Percentiles rank a stretch among this genome's conserved stretches.
phyloP scores from a whole-genome alignment of 176 grass and related monocot genomes.

The maize (Zea mays) region DNA sequence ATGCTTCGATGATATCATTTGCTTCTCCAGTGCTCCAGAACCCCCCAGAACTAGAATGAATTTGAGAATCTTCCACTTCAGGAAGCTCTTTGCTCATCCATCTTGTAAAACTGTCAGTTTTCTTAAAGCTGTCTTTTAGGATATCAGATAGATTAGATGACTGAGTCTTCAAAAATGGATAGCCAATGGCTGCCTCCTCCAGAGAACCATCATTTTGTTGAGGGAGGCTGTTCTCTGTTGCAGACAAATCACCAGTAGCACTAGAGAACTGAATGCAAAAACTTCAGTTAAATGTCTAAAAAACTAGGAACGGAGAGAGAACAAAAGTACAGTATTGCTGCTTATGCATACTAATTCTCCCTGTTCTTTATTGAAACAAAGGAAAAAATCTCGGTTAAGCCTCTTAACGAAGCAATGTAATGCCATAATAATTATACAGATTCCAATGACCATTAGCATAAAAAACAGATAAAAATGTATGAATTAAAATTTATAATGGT shows the following conservation, averaged over 20 bases:
- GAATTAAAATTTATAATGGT: neutral
- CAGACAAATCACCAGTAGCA: slow-evolving; percentile 38
- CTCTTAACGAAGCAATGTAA: neutral
- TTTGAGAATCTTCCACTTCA: slow-evolving; percentile 63
- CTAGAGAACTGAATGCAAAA: slow-evolving; percentile 43
- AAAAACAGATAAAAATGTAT: neutral
- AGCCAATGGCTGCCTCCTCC: slow-evolving; percentile 30
- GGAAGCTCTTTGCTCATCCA: slow-evolving; percentile 81
- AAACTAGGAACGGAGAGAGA: neutral
- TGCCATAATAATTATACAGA: slow-evolving; percentile 1
- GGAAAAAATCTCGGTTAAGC: neutral
- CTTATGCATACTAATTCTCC: neutral
- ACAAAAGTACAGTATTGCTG: slow-evolving; percentile 17
- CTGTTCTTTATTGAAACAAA: neutral
- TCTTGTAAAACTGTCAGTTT: slow-evolving; percentile 80
- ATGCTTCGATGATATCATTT: slow-evolving; percentile 56
- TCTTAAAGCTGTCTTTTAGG: slow-evolving; percentile 60
- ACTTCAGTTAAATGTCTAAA: slow-evolving; percentile 2
- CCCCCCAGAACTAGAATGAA: slow-evolving; percentile 56
- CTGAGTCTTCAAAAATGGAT: slow-evolving; percentile 38
- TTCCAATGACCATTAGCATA: neutral
- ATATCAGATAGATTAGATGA: slow-evolving; percentile 56
- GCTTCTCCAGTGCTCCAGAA: slow-evolving; percentile 65
- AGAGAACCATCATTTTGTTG: slow-evolving; percentile 47
- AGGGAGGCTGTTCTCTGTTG: slow-evolving; percentile 33